Evolutionary conservation across 306 rosid species (phyloP).

Genomic region (Boehmeria nivea): DNA sequence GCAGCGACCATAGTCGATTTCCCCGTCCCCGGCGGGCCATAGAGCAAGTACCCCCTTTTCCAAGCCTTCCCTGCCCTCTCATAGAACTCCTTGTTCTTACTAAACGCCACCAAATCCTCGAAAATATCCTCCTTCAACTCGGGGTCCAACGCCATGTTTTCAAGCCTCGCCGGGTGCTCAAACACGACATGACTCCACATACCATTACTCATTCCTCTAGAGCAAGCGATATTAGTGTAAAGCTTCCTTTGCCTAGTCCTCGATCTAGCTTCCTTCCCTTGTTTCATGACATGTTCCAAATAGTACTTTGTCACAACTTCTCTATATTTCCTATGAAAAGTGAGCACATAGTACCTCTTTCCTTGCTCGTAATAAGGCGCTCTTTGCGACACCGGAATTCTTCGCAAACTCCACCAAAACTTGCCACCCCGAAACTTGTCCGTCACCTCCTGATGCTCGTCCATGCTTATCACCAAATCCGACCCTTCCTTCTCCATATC

Average conservation of each 20-base stretch:
- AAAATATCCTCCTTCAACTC: constrained; percentile 55
- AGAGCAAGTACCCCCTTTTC: constrained; percentile 63
- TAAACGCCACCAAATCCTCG: constrained; percentile 61
- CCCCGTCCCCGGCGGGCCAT: constrained; percentile 71
- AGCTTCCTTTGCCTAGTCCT: constrained; percentile 61
- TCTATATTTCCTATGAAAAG: constrained; percentile 49
- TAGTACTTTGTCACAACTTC: constrained; percentile 37
- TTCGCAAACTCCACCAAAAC: constrained; percentile 49
- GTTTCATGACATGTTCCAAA: constrained; percentile 57
- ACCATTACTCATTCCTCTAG: constrained; percentile 26
- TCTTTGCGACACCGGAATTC: not conserved
- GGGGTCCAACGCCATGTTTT: constrained; percentile 62
- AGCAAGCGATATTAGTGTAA: constrained; percentile 55
- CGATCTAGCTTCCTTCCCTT: constrained; percentile 56
- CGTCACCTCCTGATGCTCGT: constrained; percentile 43
- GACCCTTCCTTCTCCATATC: constrained; percentile 46
- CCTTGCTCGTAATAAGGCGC: constrained; percentile 39
- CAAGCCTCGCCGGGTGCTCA: constrained; percentile 73
- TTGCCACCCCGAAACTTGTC: constrained; percentile 40
- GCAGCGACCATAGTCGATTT: constrained; percentile 78
- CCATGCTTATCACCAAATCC: constrained; percentile 51
- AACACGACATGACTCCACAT: constrained; percentile 76
- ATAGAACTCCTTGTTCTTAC: constrained; percentile 62
- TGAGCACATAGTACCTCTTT: constrained; percentile 43
- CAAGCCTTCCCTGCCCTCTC: constrained; percentile 70